Evolutionary conservation across 257 asterid genomes (phyloP), one percentile per base, ranked within the genome.

Genomic region (Rehmannia glutinosa): DNA sequence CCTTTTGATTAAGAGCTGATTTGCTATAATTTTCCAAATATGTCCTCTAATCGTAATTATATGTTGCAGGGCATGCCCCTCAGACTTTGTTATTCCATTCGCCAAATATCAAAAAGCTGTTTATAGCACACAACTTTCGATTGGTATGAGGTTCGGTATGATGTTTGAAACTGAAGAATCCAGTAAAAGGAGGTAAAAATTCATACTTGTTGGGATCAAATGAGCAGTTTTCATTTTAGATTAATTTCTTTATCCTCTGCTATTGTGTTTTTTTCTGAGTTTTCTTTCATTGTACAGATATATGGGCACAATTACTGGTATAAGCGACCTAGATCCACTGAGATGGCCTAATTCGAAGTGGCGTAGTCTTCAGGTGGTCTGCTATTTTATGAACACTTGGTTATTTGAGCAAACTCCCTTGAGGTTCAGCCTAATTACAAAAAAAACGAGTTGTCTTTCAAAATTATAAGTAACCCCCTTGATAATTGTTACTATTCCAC

Each of bases 151-250:
- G 69, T 89, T 89, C 19, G 97, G 97, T 4, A 89, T 89, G 97
- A 89, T 84, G 96, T 86, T 89, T 69, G 96, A 89, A 77, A 89
- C 96, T 3, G 96, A 89, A 71, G 96, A 89, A 78, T 89, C 97
- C 15, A 81, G 85, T 69, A 89, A 89, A 78, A 86, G 96, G 64
- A 87, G 96, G 96, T 78, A 62, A 49, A 20, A 66, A 63, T 46
- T 52, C 36, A 12, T 8, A 35, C n/a, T n/a, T n/a, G n/a, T n/a
- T n/a, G n/a, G n/a, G n/a, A n/a, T n/a, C 8, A 32, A 32, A 32
- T 32, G 38, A 32, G 1, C 4, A 32, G n/a, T n/a, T n/a, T n/a
- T 25, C 10, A n/a, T 28, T 19, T 11, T 3, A 33, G 15, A 15
- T 3, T 6, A 57, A 50, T 50, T 24, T 28, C 8, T 19, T 43